Evolutionary conservation across 2,329 filamentous ascomycete species (phyloP).

Genomic region (Cladophialophora exuberans): DNA sequence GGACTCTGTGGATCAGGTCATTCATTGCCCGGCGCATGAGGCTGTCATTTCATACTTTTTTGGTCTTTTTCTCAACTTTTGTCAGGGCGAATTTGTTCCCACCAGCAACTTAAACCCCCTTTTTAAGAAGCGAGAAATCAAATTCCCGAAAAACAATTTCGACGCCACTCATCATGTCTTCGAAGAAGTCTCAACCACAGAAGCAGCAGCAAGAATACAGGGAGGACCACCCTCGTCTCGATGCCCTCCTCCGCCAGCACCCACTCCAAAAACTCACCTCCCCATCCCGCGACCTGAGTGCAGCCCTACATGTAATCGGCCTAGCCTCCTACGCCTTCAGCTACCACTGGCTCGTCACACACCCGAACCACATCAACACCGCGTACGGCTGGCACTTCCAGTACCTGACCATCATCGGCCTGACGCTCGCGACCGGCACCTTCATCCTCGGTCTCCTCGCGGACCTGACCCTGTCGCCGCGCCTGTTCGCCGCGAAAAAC

Average conservation of each 20-base stretch:
- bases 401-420: slow-evolving; percentile 66
- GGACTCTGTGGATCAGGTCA: no score
- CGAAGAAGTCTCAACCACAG: background rate
- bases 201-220: no score
- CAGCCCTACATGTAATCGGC: slow-evolving; percentile 45
- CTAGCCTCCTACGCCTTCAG: slow-evolving; percentile 48
- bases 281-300: slow-evolving; percentile 47
- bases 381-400: slow-evolving; percentile 69
- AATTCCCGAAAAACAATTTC: background rate
- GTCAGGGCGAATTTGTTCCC: no score
- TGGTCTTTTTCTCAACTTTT: no score
- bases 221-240: no score
- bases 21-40: no score
- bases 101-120: background rate
- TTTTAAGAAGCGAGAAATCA: no score
- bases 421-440: slow-evolving; percentile 58
- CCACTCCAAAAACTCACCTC: slow-evolving; percentile 49
- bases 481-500: slow-evolving; percentile 62
- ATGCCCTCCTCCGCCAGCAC: slow-evolving; percentile 39
- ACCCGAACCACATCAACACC: slow-evolving; percentile 54
- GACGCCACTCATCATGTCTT: background rate
- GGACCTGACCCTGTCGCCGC: slow-evolving; percentile 56
- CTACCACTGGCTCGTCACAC: slow-evolving; percentile 49
- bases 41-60: no score
- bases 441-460: slow-evolving; percentile 59